Conservation (phyloP, 1,284 basidiomycete species). For the Sporisorium reilianum region DNA sequence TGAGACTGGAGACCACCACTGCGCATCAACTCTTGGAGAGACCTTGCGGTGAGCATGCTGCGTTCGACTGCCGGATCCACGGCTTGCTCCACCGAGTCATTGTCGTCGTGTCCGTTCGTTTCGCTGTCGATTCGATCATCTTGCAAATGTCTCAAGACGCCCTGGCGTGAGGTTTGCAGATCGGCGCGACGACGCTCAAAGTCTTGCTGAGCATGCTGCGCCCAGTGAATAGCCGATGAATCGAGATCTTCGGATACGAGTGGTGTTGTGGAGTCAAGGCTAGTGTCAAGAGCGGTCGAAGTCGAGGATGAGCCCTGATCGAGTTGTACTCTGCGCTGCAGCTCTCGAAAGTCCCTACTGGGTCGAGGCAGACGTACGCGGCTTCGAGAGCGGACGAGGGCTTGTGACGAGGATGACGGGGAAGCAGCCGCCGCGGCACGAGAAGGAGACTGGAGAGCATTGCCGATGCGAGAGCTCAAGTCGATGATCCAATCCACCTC, state of each 20-base stretch:
- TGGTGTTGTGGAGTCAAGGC: not conserved
- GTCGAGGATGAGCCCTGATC: slow-evolving; percentile 1
- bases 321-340: slow-evolving; percentile 30
- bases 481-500: slow-evolving; percentile 49
- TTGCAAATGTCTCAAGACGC: slow-evolving; percentile 17
- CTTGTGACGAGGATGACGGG: slow-evolving; percentile 14
- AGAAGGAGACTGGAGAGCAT: slow-evolving; percentile 26
- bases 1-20: slow-evolving; percentile 35
- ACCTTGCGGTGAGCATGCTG: slow-evolving; percentile 41
- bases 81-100: not conserved
- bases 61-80: slow-evolving; percentile 41
- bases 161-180: slow-evolving; percentile 24
- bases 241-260: not conserved
- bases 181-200: slow-evolving; percentile 41
- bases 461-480: slow-evolving; percentile 45
- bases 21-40: slow-evolving; percentile 42
- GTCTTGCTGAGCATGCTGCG: slow-evolving; percentile 38
- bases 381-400: slow-evolving; percentile 10
- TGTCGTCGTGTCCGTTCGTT: not conserved
- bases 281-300: slow-evolving; percentile 10
- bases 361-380: slow-evolving; percentile 40
- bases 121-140: not conserved
- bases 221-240: slow-evolving; percentile 38
- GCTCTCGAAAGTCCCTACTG: slow-evolving; percentile 42
- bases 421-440: not conserved